Conservation (phyloP, 495 filamentous ascomycete genomes). For the Amniculicola lignicola region DNA sequence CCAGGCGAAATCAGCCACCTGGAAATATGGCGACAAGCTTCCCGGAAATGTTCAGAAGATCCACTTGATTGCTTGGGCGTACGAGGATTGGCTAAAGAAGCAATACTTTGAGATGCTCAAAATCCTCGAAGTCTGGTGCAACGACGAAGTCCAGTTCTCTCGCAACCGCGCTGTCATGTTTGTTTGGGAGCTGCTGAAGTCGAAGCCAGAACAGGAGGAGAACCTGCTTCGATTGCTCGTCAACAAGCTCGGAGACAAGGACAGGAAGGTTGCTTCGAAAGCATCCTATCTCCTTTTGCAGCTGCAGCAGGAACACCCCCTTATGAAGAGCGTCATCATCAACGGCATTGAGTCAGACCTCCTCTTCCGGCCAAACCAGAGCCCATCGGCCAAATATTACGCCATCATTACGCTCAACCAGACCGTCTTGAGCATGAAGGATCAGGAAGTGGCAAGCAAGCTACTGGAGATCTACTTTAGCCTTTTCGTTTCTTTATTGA, state of each 20-base stretch:
- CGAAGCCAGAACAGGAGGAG: constrained; percentile 96
- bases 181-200: constrained; percentile 82
- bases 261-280: constrained; percentile 89
- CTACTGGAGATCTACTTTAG: constrained; percentile 87
- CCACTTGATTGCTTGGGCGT: constrained; percentile 86
- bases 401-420: constrained; percentile 96
- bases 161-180: constrained; percentile 80
- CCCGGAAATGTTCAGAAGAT: constrained; percentile 65
- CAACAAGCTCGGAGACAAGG: constrained; percentile 91
- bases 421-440: constrained; percentile 79
- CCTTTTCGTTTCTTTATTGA: constrained; percentile 73
- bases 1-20: constrained; percentile 54
- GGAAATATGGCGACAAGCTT: constrained; percentile 63
- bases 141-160: constrained; percentile 90
- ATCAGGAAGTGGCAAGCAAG: constrained; percentile 75
- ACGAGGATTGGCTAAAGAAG: constrained; percentile 89
- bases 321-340: constrained; percentile 88
- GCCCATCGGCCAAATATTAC: constrained; percentile 85
- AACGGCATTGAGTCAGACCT: constrained; percentile 79
- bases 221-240: constrained; percentile 87
- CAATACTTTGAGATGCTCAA: constrained; percentile 89
- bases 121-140: constrained; percentile 84
- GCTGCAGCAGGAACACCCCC: constrained; percentile 77
- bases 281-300: constrained; percentile 91
- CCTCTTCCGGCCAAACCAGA: constrained; percentile 82